Base-by-base conservation (phyloP, 192 early-diverging fungal species). In the Dispira simplex region DNA sequence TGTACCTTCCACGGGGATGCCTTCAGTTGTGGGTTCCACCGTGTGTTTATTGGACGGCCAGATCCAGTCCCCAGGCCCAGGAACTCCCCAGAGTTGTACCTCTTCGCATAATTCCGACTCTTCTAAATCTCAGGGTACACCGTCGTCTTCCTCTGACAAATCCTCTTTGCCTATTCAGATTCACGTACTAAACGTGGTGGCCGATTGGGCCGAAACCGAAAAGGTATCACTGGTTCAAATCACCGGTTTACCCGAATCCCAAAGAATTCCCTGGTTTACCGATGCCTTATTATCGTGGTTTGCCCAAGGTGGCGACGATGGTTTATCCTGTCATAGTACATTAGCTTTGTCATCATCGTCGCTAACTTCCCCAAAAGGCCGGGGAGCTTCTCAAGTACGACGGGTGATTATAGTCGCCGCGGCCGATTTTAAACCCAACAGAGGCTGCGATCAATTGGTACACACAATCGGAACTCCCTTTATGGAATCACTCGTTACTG, bases 391-490 rank as follows among this genome's bases (percentile, higher is more conserved):
- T 1, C 59, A 21, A 16, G 59, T 62, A 12, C 59, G 59, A 21
- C 59, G 59, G 4, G 59, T 62, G 11, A 16, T 62, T 8, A 25
- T 62, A n/a, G 59, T 62, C 5, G 59, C 59, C 14, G 59, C 59
- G 44, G 59, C 59, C 13, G 59, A 62, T 14, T 62, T 62, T 39
- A 62, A 62, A n/a, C 59, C 59, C 59, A 62, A 62, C n/a, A 39
- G 59, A n/a, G 59, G 14, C n/a, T 20, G 16, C 5, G 59, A 14
- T 11, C 20, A 46, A n/a, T 45, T n/a, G 28, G 59, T 62, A 45
- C 59, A 62, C 43, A 12, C 44, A 21, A 21, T 62, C 25, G 59
- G 59, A n/a, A 23, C 59, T 20, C 59, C 59, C 6, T 62, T 62
- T 39, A 39, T 39, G 32, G 54, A 56, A 56, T 21, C 21, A 28